Evolutionary conservation across 345 rosid genomes (phyloP), one percentile per base, ranked within the genome.

Genomic region (Pelargonium nanum): DNA sequence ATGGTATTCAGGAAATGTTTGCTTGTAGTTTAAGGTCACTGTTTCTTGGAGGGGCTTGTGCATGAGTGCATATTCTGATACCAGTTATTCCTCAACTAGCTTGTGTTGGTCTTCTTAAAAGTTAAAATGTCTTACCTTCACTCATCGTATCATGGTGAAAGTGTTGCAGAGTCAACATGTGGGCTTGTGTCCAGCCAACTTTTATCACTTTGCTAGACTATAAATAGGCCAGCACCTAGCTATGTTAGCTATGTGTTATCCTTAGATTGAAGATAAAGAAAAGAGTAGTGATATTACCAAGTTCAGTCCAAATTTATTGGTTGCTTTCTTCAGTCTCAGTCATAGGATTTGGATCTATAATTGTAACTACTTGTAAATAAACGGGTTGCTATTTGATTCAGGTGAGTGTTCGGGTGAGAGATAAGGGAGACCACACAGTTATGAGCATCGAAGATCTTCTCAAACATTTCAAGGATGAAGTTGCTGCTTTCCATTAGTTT

Each of bases 331-430:
- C n/a, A n/a, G n/a, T n/a, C n/a, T n/a, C 45, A 4, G 45, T 10
- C 19, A 19, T 52, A 3, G 63, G 24, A 26, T 21, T 10, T 66
- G 8, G 32, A 28, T 26, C 26, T 7, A 12, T 17, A 48, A 51
- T 40, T n/a, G 24, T 55, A 16, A n/a, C n/a, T n/a, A n/a, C n/a
- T n/a, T n/a, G n/a, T n/a, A n/a, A n/a, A n/a, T n/a, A n/a, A n/a
- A n/a, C n/a, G n/a, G n/a, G n/a, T n/a, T n/a, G n/a, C 40, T 12
- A 16, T 28, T 30, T 59, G 54, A 70, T 76, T 17, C 83, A 93
- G 99, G 96, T 90, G 62, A 85, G 89, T 58, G 90, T 88, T 10
- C 80, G 94, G 58, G 71, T 78, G 30, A 83, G 99, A 70, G 97
- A 86, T 70, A 77, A 72, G 58, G 77, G 72, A 21, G 96, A 85